These are phyloP conservation scores for Pugionium dolabratum DNA, from an alignment of 345 rosid genomes.

Conservation along the genomic window DNA sequence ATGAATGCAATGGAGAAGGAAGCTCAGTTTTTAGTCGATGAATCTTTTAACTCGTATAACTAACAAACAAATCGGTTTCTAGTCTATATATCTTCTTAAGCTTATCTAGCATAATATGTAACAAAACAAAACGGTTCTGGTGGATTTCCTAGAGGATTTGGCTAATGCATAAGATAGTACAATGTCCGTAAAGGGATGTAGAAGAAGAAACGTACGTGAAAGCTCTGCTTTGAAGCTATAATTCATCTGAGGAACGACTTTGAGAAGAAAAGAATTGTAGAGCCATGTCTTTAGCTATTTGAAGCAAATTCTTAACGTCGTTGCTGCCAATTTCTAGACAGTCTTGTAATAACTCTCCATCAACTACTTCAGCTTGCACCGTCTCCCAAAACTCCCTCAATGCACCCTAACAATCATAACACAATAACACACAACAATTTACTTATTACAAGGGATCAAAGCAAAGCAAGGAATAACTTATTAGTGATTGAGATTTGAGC, in stretches of 20 bases:
- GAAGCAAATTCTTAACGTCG: conserved; percentile 68
- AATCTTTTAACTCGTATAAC: conserved; percentile 9
- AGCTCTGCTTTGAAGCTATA: conserved; percentile 33
- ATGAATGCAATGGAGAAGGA: not conserved
- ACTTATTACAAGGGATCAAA: not conserved
- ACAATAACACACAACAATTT: not conserved
- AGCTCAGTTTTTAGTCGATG: conserved; percentile 16
- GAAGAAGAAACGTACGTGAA: conserved; percentile 24
- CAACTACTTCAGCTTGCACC: conserved; percentile 57
- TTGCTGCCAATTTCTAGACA: conserved; percentile 66
- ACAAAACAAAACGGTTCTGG: conserved; percentile 5
- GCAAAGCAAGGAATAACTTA: not conserved
- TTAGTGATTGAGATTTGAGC: not conserved
- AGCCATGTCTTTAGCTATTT: conserved; percentile 54
- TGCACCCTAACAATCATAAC: conserved; percentile 53
- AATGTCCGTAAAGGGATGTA: conserved; percentile 7
- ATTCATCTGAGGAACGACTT: conserved; percentile 38
- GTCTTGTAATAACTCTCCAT: conserved; percentile 70
- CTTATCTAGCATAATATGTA: conserved; percentile 19
- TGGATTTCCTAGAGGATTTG: conserved; percentile 18
- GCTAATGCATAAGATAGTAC: conserved; percentile 3
- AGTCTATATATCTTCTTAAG: conserved; percentile 14
- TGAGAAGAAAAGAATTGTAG: conserved; percentile 42
- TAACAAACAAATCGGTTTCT: conserved; percentile 17
- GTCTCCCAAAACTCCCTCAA: conserved; percentile 63